Percentiles rank a stretch among this genome's conserved stretches.
phyloP scores from a whole-genome alignment of 345 rosid genomes.

The Arabidopsis suecica region DNA sequence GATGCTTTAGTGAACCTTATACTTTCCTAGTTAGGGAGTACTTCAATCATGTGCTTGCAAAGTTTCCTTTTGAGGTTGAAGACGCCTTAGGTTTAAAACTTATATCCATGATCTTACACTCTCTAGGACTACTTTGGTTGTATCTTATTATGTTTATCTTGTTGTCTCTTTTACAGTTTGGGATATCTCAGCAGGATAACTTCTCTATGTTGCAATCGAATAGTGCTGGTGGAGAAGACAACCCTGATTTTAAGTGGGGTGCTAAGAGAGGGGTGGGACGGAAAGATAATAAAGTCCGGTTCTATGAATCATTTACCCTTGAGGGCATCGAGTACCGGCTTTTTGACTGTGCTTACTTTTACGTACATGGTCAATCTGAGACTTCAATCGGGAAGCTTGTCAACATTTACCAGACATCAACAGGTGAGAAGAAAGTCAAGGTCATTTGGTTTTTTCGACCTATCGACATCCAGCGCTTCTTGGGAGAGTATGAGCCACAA shows the following conservation, averaged over 20 bases:
- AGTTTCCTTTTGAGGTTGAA: constrained; percentile 3
- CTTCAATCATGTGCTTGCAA: not conserved
- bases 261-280: constrained; percentile 29
- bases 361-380: constrained; percentile 37
- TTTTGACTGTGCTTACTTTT: constrained; percentile 52
- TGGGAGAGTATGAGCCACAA: constrained; percentile 52
- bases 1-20: constrained; percentile 5
- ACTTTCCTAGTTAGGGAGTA: not conserved
- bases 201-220: constrained; percentile 37
- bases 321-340: constrained; percentile 53
- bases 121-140: not conserved
- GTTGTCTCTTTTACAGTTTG: constrained; percentile 9
- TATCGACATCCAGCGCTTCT: constrained; percentile 46
- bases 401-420: constrained; percentile 53
- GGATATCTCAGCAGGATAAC: constrained; percentile 9
- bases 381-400: constrained; percentile 59
- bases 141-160: not conserved
- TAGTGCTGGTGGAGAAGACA: constrained; percentile 12
- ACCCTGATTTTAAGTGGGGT: constrained; percentile 54
- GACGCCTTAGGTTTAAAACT: constrained; percentile 5
- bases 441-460: constrained; percentile 71
- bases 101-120: constrained; percentile 14
- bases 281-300: constrained; percentile 33
- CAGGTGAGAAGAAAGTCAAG: constrained; percentile 49
- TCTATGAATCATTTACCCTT: constrained; percentile 52